phyloP scores from a whole-genome alignment of 345 rosid species.

The Lepidium aucheri region DNA sequence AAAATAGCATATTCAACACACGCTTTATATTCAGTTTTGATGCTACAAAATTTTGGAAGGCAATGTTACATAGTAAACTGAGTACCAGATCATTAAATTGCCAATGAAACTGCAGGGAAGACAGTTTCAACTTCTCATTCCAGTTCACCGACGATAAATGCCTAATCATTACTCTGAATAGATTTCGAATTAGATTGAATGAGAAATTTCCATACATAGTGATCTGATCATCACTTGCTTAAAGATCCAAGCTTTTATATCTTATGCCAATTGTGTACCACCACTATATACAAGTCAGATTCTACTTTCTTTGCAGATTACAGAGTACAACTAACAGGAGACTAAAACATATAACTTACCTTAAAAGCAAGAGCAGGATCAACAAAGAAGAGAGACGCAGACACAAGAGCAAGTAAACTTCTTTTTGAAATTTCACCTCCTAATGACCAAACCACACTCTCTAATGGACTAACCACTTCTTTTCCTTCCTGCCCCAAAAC shows the following conservation, averaged over 20 bases:
- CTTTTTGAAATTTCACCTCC: slow-evolving; percentile 39
- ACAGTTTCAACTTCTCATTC: neutral
- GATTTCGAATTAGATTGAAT: neutral
- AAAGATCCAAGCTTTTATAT: neutral
- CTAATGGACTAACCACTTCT: slow-evolving; percentile 5
- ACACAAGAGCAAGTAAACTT: slow-evolving; percentile 50
- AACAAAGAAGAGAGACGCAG: slow-evolving; percentile 57
- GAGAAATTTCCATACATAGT: neutral
- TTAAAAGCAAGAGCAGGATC: slow-evolving; percentile 84
- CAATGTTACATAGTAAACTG: neutral
- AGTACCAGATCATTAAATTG: neutral
- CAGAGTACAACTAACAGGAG: neutral
- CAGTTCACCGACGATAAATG: neutral
- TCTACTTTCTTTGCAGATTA: neutral
- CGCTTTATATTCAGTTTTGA: neutral
- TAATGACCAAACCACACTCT: slow-evolving; percentile 23
- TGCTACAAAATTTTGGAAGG: neutral
- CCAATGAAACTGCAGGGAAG: neutral
- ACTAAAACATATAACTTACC: slow-evolving; percentile 27
- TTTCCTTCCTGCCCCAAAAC: slow-evolving; percentile 12
- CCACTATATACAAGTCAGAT: neutral
- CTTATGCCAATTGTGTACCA: neutral
- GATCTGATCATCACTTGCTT: neutral
- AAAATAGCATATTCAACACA: neutral
- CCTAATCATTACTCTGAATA: neutral